Conservation (phyloP, 2,329 filamentous ascomycete species). For the Aspergillus ochraceus region DNA sequence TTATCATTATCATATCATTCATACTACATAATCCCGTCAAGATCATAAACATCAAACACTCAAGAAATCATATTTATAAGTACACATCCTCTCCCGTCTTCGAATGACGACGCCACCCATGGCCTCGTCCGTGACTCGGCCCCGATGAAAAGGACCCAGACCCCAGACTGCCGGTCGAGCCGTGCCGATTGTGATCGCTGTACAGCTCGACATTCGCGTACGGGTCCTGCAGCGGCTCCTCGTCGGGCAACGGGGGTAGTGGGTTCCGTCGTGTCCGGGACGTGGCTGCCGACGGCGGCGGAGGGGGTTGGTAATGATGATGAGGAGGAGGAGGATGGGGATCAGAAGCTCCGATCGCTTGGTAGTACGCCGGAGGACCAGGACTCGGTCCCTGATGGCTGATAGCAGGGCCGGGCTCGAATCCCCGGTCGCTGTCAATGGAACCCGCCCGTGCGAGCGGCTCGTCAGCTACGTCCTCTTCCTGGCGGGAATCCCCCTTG, state of each 20-base stretch:
- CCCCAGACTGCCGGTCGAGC: slow-evolving; percentile 23
- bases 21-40: slow-evolving; percentile 8
- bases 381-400: neutral
- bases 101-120: slow-evolving; percentile 30
- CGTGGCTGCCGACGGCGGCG: slow-evolving; percentile 1
- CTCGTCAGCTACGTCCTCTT: slow-evolving; percentile 29
- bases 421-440: slow-evolving; percentile 9
- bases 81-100: neutral
- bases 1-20: slow-evolving; percentile 12
- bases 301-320: neutral
- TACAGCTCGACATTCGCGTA: slow-evolving; percentile 2
- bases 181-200: slow-evolving; percentile 11
- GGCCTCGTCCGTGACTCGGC: slow-evolving; percentile 14
- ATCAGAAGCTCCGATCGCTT: neutral
- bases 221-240: slow-evolving; percentile 17
- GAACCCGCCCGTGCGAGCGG: slow-evolving; percentile 28
- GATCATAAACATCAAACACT: neutral
- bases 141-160: slow-evolving; percentile 26
- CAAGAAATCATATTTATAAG: neutral
- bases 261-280: slow-evolving; percentile 30
- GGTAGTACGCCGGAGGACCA: neutral
- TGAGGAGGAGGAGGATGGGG: neutral
- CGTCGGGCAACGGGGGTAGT: slow-evolving; percentile 34
- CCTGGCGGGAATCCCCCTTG: slow-evolving; percentile 61
- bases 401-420: slow-evolving; percentile 9